Base-by-base conservation (phyloP, 2,329 filamentous ascomycete genomes). In the Ascochyta lentis region DNA sequence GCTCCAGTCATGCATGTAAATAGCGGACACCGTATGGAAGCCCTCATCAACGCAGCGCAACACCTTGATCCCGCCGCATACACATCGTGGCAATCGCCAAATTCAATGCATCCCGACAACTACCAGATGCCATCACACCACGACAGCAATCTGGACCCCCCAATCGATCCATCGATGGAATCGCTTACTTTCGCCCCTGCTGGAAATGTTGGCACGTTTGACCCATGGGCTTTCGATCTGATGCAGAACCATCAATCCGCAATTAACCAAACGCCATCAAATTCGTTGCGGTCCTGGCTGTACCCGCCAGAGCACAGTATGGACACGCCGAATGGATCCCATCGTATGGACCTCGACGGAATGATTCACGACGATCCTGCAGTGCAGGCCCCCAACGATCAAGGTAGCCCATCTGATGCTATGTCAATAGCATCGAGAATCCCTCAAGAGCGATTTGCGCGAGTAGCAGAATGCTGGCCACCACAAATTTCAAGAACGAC, bases 381-480 rank as follows among this genome's bases (percentile, higher is more conserved):
- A 48, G 57, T 61, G 9, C 54, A 65, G 34, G 48, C 63, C 3
- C 54, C 54, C 26, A 66, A 70, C 12, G 70, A 69, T 13, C 66
- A 71, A 19, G 64, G 63, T 8, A 74, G 71, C 45, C 71, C 74
- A 24, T 72, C 73, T 27, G 71, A 68, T 38, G 75, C 69, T 42
- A 69, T 67, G 3, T 75, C 75, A 0, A 75, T 74, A 54, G 73
- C 73, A 22, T 76, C 73, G 23, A 64, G 69, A 51, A 76, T 77
- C 27, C 75, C 75, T 13, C 65, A 68, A 33, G 73, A 76, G 42
- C 68, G 75, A 24, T 77, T 77, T 50, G 72, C 73, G 16, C 62
- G 74, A 54, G 75, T 77, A 1, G 73, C 76, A 53, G 74, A 64
- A 39, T 76, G 73, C 42, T 77, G 75, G 75, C 72, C 73, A 3